Evolutionary conservation across 495 filamentous ascomycete genomes (phyloP).

Genomic region (Podospora anserina): DNA sequence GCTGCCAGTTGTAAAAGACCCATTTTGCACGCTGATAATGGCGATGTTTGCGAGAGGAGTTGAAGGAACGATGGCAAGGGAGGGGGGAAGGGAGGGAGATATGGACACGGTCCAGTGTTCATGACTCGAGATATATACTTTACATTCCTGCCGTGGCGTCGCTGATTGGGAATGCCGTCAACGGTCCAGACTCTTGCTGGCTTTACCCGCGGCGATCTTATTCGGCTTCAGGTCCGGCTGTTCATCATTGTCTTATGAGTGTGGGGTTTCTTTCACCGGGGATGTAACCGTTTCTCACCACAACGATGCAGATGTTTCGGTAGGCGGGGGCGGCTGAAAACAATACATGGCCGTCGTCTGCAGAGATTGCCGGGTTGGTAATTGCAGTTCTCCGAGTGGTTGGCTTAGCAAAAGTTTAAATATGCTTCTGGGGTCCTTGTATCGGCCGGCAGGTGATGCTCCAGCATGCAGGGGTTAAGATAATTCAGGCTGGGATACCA

Average conservation of each 20-base stretch:
- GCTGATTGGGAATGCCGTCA: neutral
- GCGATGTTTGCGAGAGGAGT: neutral
- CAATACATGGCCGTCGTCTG: neutral
- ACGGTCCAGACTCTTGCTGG: neutral
- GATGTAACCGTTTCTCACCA: neutral
- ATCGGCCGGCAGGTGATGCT: neutral
- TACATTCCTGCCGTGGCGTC: neutral
- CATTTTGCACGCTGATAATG: constrained; percentile 22
- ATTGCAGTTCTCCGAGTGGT: constrained; percentile 7
- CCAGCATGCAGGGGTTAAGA: neutral
- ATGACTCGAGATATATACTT: constrained; percentile 14
- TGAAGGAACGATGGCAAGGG: neutral
- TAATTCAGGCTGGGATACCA: too few relatives aligned
- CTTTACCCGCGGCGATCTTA: constrained; percentile 22
- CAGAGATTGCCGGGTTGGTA: neutral
- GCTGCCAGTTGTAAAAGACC: constrained; percentile 31
- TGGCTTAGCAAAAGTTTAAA: neutral
- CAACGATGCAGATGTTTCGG: constrained; percentile 18
- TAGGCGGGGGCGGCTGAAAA: constrained; percentile 23
- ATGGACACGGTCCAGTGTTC: neutral
- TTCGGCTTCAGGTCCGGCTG: constrained; percentile 10
- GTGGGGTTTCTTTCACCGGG: neutral
- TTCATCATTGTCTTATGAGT: constrained; percentile 4
- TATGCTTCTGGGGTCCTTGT: neutral
- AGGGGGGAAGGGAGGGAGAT: neutral